Base-by-base conservation (phyloP, 1,284 basidiomycete species). In the Irpex rosettiformis region DNA sequence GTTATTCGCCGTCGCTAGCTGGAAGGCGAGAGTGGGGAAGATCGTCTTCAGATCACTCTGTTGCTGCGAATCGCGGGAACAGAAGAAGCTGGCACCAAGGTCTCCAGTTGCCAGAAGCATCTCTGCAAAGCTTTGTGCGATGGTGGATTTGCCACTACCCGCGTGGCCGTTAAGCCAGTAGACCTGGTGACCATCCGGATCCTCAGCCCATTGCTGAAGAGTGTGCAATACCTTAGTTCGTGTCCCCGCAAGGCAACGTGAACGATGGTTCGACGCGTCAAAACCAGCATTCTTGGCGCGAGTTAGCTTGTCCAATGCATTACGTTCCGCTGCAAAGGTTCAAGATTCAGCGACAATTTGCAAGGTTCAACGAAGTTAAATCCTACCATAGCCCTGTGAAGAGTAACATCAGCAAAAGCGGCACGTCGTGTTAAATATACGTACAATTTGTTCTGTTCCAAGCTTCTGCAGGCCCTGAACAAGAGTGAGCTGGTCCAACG, bases 41-140 rank as follows among this genome's bases (percentile, higher is more conserved):
- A 71, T 55, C 2, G 66, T 49, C 2, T 58, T 37, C 0, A 63
- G 53, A 33, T 67, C 60, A 49, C 66, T 66, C 52, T 61, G 61
- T 1, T 67, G 62, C 0, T 48, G 61, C 33, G 55, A 37, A 21
- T 40, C 33, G 3, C 70, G 62, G 2, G 70, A 69, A 48, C 69
- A 73, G 61, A 72, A 74, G 60, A 73, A 72, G 25, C 63, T 70
- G 2, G 70, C 71, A 4, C 67, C 71, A 4, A 72, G 69, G 24
- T 40, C 33, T 10, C 11, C 33, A 16, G n/a, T 16, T 16, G 33
- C 33, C 10, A 16, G 11, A 10, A 37, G 6, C 11, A 37, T 37
- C 33, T 37, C 33, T 11, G 33, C 33, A 16, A 40, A 40, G 33
- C 33, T 40, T 5, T 40, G 33, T 16, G 64, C 63, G 18, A 65